Evolutionary conservation across 2,329 filamentous ascomycete genomes (phyloP).

Genomic region (Sordariomycetes sp.): DNA sequence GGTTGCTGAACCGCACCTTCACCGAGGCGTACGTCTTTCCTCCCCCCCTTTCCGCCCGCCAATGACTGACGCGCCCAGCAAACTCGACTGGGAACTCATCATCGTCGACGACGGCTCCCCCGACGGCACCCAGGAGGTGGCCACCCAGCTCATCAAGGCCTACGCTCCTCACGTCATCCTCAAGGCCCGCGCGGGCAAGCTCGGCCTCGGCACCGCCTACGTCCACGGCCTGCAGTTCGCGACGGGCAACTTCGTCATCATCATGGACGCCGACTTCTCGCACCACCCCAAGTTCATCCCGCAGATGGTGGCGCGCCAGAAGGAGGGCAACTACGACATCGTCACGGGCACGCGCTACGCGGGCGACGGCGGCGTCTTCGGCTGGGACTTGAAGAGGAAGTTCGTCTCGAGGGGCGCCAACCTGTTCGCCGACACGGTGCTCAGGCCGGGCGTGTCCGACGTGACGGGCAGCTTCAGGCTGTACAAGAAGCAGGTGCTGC

Average conservation of each 20-base stretch:
- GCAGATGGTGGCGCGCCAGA: slow-evolving; percentile 79
- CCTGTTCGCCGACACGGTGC: slow-evolving; percentile 87
- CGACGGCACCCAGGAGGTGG: slow-evolving; percentile 87
- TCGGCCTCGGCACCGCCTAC: slow-evolving; percentile 94
- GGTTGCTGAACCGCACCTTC: slow-evolving; percentile 89
- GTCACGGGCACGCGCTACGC: slow-evolving; percentile 95
- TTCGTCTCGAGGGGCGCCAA: slow-evolving; percentile 82
- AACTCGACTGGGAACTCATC: slow-evolving; percentile 93
- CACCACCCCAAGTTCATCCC: slow-evolving; percentile 99
- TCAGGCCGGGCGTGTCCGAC: slow-evolving; percentile 90
- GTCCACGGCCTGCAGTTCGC: slow-evolving; percentile 87
- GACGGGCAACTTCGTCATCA: slow-evolving; percentile 92
- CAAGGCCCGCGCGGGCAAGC: slow-evolving; percentile 84
- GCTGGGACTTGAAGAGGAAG: slow-evolving; percentile 92
- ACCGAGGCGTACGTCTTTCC: slow-evolving; percentile 60
- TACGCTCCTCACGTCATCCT: slow-evolving; percentile 76
- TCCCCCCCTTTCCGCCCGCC: not conserved
- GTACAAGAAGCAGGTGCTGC: slow-evolving; percentile 84
- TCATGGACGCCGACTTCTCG: slow-evolving; percentile 99
- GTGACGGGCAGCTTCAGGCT: slow-evolving; percentile 89
- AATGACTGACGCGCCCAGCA: slow-evolving; percentile 38
- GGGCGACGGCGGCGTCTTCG: slow-evolving; percentile 79
- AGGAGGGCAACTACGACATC: slow-evolving; percentile 76
- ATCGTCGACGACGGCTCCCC: slow-evolving; percentile 98
- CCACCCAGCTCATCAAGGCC: slow-evolving; percentile 78